Percentiles rank a stretch among this genome's conserved stretches.
These are phyloP conservation scores for Phalaenopsis aphrodite DNA, from an alignment of 106 monocot species.

Conservation along the genomic window DNA sequence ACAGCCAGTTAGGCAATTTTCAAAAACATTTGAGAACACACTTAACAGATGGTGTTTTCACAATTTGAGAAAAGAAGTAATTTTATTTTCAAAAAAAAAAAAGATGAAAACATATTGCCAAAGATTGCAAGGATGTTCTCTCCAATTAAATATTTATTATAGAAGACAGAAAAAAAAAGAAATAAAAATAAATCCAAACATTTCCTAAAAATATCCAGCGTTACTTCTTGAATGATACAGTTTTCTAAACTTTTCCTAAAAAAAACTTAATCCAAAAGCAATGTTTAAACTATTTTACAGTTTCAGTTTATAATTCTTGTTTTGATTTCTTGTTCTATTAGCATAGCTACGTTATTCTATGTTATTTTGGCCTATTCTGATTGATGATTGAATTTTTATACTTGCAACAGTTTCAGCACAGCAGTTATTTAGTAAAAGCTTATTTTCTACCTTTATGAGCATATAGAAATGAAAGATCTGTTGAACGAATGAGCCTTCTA, in stretches of 20 bases:
- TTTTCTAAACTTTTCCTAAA: neutral
- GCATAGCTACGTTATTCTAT: neutral
- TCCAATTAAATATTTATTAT: too few species aligned
- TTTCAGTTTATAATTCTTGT: neutral
- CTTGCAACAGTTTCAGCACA: neutral
- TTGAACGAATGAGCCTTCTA: constrained; percentile 48
- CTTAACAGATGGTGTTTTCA: too few species aligned
- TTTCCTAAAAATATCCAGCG: too few species aligned
- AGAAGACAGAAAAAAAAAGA: too few species aligned
- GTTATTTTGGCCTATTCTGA: neutral
- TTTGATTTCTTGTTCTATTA: neutral
- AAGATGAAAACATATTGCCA: too few species aligned
- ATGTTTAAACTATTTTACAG: neutral
- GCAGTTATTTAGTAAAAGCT: neutral
- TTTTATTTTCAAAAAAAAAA: too few species aligned
- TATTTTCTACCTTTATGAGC: neutral
- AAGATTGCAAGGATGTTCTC: too few species aligned
- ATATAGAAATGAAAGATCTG: constrained; percentile 47
- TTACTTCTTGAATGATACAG: neutral
- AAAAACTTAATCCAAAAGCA: neutral
- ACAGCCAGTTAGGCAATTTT: too few species aligned
- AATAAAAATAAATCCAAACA: too few species aligned
- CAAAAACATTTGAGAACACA: too few species aligned
- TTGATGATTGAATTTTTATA: neutral
- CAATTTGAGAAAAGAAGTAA: too few species aligned